Conservation (phyloP, 2,329 filamentous ascomycete genomes). For the Cryphonectria naterciae region DNA sequence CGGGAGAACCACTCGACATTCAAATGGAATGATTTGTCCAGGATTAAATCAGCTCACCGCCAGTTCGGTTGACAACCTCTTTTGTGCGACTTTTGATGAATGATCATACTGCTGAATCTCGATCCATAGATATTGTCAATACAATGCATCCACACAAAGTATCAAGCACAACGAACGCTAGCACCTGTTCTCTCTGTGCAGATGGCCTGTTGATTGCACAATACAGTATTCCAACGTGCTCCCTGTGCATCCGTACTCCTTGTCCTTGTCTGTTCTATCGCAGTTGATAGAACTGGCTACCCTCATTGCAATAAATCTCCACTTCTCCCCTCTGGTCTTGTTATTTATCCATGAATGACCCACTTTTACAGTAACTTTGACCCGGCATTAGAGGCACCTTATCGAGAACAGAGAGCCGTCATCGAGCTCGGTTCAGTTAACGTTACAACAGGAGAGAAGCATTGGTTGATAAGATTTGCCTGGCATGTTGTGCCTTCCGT, state of each 20-base stretch:
- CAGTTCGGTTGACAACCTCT: neutral
- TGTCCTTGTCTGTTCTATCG: neutral
- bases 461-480: neutral
- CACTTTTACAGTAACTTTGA: slow-evolving; percentile 4
- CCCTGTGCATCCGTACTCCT: neutral
- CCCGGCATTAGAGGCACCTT: slow-evolving; percentile 7
- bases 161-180: neutral
- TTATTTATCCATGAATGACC: neutral
- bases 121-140: no score
- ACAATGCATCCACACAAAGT: no score
- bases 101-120: no score
- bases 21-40: neutral
- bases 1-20: neutral
- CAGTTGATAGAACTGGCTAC: neutral
- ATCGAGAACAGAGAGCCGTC: neutral
- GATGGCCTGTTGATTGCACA: neutral
- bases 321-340: neutral
- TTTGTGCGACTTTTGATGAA: no score
- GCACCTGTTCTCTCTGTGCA: neutral
- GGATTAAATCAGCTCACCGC: neutral
- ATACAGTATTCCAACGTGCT: neutral
- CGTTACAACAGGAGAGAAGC: neutral
- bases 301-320: neutral
- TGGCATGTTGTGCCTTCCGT: neutral
- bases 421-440: neutral